Percentiles rank a stretch among this genome's conserved stretches.
Evolutionary conservation across 1,284 basidiomycete genomes (phyloP).

Genomic region (Testicularia cyperi): DNA sequence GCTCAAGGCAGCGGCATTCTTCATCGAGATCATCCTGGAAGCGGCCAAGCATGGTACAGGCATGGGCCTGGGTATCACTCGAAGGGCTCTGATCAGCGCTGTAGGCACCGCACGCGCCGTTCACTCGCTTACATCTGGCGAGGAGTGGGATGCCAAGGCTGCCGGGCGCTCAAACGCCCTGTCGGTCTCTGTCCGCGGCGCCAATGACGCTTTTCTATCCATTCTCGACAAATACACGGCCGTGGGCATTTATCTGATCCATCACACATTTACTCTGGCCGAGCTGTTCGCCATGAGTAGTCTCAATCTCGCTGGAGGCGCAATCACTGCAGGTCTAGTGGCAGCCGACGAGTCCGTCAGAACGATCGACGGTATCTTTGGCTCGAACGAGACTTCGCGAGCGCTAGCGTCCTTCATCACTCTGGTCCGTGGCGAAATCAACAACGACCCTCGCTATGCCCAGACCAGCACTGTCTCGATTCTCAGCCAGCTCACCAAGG

Average conservation of each 20-base stretch:
- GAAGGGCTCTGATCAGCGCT: conserved; percentile 46
- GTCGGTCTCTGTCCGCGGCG: not conserved
- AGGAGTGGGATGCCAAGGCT: conserved; percentile 34
- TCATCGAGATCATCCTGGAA: conserved; percentile 52
- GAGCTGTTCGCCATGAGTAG: conserved; percentile 65
- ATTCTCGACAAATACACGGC: conserved; percentile 65
- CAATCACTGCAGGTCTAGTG: conserved; percentile 30
- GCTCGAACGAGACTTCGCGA: conserved; percentile 64
- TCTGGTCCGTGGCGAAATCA: conserved; percentile 63
- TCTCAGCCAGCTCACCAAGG: conserved; percentile 62
- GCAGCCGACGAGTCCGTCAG: conserved; percentile 64
- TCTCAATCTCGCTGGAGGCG: conserved; percentile 61
- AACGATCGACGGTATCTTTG: conserved; percentile 64
- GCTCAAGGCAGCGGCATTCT: conserved; percentile 50
- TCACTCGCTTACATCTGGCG: conserved; percentile 31
- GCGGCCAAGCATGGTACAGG: conserved; percentile 41
- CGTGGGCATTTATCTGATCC: conserved; percentile 64
- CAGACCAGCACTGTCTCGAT: conserved; percentile 45
- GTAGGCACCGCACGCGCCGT: conserved; percentile 42
- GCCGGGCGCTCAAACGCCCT: conserved; percentile 9
- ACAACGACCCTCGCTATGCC: conserved; percentile 53
- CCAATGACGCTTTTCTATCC: conserved; percentile 59
- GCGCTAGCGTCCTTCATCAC: conserved; percentile 64
- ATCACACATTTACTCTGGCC: conserved; percentile 64
- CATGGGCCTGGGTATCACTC: conserved; percentile 42